phyloP scores from a whole-genome alignment of 169 alveolate species.

The Plasmodium chabaudi region DNA sequence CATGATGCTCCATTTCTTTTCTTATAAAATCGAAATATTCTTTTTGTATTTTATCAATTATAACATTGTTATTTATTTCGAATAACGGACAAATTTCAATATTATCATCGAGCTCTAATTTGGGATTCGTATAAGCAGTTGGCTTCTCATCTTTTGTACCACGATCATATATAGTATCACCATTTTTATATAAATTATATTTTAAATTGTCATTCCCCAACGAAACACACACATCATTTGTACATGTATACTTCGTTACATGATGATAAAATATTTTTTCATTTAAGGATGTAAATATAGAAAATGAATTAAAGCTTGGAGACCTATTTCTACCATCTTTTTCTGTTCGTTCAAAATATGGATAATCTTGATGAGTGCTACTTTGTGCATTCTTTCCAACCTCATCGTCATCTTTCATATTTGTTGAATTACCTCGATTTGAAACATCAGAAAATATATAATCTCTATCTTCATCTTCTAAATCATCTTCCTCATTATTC shows the following conservation, averaged over 20 bases:
- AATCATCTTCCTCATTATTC: not conserved
- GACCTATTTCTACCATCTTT: not conserved
- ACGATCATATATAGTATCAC: no score
- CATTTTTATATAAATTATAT: no score
- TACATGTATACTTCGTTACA: conserved; percentile 4
- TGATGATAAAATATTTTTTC: conserved; percentile 31
- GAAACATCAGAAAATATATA: not conserved
- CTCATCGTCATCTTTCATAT: not conserved
- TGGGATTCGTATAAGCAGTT: no score
- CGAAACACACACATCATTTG: not conserved
- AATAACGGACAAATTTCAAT: no score
- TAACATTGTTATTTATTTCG: no score
- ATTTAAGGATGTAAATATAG: conserved; percentile 30
- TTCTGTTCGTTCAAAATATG: not conserved
- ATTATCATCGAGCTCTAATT: no score
- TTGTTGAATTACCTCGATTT: no score
- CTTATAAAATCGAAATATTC: conserved; percentile 25
- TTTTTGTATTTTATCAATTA: conserved; percentile 7
- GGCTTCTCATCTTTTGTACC: no score
- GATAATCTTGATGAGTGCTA: not conserved
- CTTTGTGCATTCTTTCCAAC: not conserved
- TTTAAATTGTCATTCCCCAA: no score
- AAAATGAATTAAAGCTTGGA: conserved; percentile 13
- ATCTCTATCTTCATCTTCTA: not conserved
- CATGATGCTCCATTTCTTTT: not conserved